Evolutionary conservation across 2,329 filamentous ascomycete species (phyloP).

Genomic region (Scytalidium lignicola): DNA sequence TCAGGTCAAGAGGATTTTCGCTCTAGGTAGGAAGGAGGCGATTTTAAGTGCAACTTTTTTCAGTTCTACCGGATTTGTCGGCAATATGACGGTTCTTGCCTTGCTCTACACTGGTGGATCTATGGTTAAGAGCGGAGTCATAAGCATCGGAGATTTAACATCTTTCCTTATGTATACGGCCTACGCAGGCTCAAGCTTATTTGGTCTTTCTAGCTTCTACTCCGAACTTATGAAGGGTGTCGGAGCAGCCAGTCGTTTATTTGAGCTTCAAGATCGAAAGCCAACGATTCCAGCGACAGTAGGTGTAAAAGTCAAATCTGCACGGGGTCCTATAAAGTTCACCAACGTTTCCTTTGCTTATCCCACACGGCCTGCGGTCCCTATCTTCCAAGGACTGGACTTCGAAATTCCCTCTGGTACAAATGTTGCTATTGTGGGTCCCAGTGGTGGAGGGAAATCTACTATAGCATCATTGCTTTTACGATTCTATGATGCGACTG

Average conservation of each 20-base stretch:
- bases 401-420: slow-evolving; percentile 91
- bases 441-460: slow-evolving; percentile 92
- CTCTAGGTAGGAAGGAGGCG: slow-evolving; percentile 80
- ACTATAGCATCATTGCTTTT: slow-evolving; percentile 89
- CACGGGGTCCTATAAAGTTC: slow-evolving; percentile 85
- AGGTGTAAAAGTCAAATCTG: slow-evolving; percentile 72
- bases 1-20: slow-evolving; percentile 88
- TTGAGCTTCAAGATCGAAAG: slow-evolving; percentile 88
- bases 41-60: slow-evolving; percentile 90
- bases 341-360: slow-evolving; percentile 84
- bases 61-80: slow-evolving; percentile 77
- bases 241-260: slow-evolving; percentile 90
- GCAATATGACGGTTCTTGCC: slow-evolving; percentile 92
- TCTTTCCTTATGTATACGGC: slow-evolving; percentile 99
- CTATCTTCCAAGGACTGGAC: slow-evolving; percentile 81
- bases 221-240: slow-evolving; percentile 99
- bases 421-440: slow-evolving; percentile 94
- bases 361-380: slow-evolving; percentile 85
- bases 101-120: slow-evolving; percentile 86
- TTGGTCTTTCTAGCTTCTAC: slow-evolving; percentile 93
- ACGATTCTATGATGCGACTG: slow-evolving; percentile 81
- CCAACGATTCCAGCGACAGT: slow-evolving; percentile 84
- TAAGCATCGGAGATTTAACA: slow-evolving; percentile 87
- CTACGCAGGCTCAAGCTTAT: slow-evolving; percentile 78
- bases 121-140: slow-evolving; percentile 79